Evolutionary conservation across 108 stramenopile species (phyloP).

Genomic region (Hondaea fermentalgiana): DNA sequence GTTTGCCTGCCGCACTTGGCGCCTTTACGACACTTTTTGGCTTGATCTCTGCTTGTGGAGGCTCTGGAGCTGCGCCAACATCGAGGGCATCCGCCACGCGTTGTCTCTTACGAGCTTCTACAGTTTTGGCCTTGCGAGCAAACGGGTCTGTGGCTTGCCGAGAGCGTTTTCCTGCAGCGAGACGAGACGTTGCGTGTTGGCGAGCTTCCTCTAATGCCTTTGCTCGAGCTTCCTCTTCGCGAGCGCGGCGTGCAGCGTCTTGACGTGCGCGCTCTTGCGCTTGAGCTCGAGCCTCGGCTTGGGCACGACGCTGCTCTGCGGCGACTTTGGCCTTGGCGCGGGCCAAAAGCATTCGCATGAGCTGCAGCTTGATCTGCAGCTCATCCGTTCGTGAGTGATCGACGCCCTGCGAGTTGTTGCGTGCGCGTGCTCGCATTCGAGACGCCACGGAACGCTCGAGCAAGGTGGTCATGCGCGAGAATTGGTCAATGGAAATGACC

Average conservation of each 20-base stretch:
- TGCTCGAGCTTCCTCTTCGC: no score
- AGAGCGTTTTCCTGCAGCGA: not conserved
- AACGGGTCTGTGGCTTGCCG: not conserved
- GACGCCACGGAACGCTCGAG: not conserved
- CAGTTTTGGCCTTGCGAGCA: not conserved
- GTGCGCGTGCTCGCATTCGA: not conserved
- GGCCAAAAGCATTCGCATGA: not conserved
- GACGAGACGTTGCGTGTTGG: not conserved
- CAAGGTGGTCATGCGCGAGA: not conserved
- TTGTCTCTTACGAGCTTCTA: not conserved
- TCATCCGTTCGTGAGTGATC: not conserved
- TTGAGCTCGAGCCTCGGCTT: not conserved
- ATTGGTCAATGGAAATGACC: not conserved
- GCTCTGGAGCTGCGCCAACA: not conserved
- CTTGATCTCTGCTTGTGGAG: not conserved
- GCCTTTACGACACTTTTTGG: no score
- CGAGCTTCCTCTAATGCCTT: no score
- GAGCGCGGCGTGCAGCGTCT: not conserved
- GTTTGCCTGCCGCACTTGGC: no score
- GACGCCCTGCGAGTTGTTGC: not conserved
- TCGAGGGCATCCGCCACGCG: not conserved
- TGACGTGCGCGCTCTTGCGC: not conserved
- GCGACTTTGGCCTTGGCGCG: not conserved
- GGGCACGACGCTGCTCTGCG: not conserved
- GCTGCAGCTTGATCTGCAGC: not conserved